Evolutionary conservation across 768 basidiomycete genomes (phyloP), one percentile per base, ranked within the genome.

Genomic region (Suillus occidentalis): DNA sequence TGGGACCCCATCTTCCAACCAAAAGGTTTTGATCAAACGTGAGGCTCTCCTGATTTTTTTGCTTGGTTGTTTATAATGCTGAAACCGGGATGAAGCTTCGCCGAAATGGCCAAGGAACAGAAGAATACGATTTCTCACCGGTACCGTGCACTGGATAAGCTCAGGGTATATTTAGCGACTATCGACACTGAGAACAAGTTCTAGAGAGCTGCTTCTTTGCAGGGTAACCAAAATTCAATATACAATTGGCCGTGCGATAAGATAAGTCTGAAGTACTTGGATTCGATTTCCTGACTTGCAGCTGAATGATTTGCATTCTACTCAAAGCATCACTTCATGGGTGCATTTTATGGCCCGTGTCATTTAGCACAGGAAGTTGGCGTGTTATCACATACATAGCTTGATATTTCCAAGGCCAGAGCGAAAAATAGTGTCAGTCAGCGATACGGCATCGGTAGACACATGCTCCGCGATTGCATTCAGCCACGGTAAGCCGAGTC

Each of bases 1-100:
- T 98, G 95, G 95, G 94, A 97, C 76, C 82, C 94, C 0, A 78
- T 91, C 10, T 97, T 97, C 72, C 86, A 95, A 73, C 92, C 91
- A 0, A 81, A 85, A 58, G 89, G 86, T 12, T 88, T 84, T 22
- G 88, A 89, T 8, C 81, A 87, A 75, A 99, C 96, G 91, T 96
- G 66, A 65, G 82, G 72, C 78, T 70, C 9, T 47, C 28, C 36
- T 7, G 7, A 52, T 45, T 39, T 45, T 42, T 43, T 45, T 42
- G 4, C 2, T 14, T 14, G 28, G 43, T 43, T n/a, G 10, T 49
- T 50, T 22, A 34, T n/a, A 31, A 40, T 16, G n/a, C 52, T 63
- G 14, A 66, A 52, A 7, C 6, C 25, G 10, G 20, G 14, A 22
- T 28, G 22, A 55, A 88, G 86, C 5, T 91, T 89, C 75, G 81